Evolutionary conservation across 2,329 filamentous ascomycete genomes (phyloP).

Genomic region (Blastomyces parvus): DNA sequence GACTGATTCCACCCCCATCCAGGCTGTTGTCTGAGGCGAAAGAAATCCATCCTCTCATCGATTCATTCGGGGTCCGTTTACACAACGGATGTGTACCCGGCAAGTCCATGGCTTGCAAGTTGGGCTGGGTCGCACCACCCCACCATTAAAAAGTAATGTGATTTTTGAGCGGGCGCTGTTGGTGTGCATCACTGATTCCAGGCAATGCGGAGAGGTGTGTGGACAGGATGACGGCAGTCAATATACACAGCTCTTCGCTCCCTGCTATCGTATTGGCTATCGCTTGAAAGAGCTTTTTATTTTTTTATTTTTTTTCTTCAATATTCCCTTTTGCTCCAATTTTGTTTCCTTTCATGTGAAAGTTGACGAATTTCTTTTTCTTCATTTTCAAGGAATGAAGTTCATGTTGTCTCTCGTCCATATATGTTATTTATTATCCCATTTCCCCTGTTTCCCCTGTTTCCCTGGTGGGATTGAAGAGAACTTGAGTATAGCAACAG

Average conservation of each 20-base stretch:
- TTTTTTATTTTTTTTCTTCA: conserved; percentile 3
- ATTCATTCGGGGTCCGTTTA: conserved; percentile 5
- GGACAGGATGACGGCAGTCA: not conserved
- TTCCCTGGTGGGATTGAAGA: not conserved
- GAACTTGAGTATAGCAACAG: conserved; percentile 9
- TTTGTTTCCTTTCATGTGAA: conserved; percentile 12
- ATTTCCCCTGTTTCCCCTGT: not conserved
- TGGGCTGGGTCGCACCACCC: conserved; percentile 4
- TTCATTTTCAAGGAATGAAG: not conserved
- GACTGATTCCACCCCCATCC: not conserved
- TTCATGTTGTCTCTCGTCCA: not conserved
- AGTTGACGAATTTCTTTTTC: not conserved
- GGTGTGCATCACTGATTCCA: conserved; percentile 10
- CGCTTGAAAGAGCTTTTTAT: not conserved
- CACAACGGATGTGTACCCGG: conserved; percentile 12
- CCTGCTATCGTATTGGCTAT: conserved; percentile 12
- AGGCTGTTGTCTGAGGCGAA: conserved; percentile 8
- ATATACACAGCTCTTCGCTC: not conserved
- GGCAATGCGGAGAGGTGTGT: not conserved
- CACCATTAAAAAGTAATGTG: conserved; percentile 2
- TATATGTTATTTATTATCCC: not conserved
- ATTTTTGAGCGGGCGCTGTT: conserved; percentile 6
- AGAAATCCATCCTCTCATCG: conserved; percentile 3
- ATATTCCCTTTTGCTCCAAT: conserved; percentile 3
- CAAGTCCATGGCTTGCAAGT: conserved; percentile 1